phyloP scores from a whole-genome alignment of 2,329 filamentous ascomycete genomes.

The Didymellaceae sp. region DNA sequence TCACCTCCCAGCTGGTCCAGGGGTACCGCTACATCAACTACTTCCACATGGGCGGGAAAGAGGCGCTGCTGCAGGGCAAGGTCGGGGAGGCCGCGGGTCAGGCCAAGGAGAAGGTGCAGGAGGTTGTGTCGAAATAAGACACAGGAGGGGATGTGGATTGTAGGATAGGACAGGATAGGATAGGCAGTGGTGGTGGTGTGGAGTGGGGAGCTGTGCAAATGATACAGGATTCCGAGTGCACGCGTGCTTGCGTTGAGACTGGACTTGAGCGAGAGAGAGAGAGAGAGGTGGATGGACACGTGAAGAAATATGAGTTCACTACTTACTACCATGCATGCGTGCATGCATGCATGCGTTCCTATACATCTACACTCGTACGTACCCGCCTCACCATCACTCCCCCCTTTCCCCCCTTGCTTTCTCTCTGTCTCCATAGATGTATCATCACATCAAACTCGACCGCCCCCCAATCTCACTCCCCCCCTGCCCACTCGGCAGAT shows the following conservation, averaged over 20 bases:
- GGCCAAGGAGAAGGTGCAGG: neutral
- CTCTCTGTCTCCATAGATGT: too few relatives aligned
- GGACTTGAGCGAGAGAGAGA: too few relatives aligned
- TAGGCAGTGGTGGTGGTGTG: too few relatives aligned
- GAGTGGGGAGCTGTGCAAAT: too few relatives aligned
- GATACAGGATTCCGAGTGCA: too few relatives aligned
- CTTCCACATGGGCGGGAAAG: slow-evolving; percentile 60
- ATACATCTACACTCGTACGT: neutral
- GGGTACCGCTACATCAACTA: slow-evolving; percentile 68
- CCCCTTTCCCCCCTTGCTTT: too few relatives aligned
- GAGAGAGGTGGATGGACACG: too few relatives aligned
- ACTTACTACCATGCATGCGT: too few relatives aligned
- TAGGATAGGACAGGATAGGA: too few relatives aligned
- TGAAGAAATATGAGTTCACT: too few relatives aligned
- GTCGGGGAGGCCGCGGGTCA: slow-evolving; percentile 31
- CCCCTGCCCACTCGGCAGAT: slow-evolving; percentile 93
- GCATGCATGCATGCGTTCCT: too few relatives aligned
- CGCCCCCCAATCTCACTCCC: slow-evolving; percentile 90
- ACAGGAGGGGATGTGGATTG: neutral
- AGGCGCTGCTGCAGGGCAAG: slow-evolving; percentile 43
- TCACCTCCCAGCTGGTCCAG: slow-evolving; percentile 65
- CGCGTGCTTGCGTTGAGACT: too few relatives aligned
- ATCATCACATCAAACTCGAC: slow-evolving; percentile 86
- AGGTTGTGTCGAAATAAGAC: neutral
- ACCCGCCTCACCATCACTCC: neutral